These are phyloP conservation scores for Murraya paniculata DNA, from an alignment of 345 rosid genomes.

Conservation along the genomic window DNA sequence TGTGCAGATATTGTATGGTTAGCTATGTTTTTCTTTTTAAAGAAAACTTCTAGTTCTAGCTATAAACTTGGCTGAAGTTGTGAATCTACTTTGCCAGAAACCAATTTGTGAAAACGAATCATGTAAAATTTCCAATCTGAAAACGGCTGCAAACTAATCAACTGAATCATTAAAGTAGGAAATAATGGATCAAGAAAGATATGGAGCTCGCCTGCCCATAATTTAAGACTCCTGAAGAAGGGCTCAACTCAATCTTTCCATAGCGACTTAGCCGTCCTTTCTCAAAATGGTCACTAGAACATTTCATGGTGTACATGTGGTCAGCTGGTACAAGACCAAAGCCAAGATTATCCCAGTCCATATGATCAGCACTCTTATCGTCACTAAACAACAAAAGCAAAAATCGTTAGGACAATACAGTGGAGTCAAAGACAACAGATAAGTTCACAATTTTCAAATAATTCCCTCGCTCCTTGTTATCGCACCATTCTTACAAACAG, in stretches of 20 bases:
- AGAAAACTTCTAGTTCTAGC: neutral
- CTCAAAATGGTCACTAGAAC: constrained; percentile 42
- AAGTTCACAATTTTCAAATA: no score
- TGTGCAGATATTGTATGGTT: constrained; percentile 5
- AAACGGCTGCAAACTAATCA: neutral
- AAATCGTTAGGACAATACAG: neutral
- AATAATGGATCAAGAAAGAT: neutral
- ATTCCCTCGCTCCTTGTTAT: no score
- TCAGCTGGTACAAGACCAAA: constrained; percentile 64
- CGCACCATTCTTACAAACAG: no score
- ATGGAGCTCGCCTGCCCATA: constrained; percentile 75
- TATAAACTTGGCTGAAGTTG: neutral
- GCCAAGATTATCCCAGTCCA: constrained; percentile 87
- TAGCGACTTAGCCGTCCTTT: constrained; percentile 50
- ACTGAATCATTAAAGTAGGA: no score
- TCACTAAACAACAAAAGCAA: constrained; percentile 7
- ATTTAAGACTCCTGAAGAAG: constrained; percentile 77
- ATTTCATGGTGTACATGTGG: constrained; percentile 71
- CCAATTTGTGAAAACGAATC: neutral
- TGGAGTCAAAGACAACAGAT: neutral
- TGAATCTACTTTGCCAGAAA: neutral
- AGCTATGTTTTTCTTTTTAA: neutral
- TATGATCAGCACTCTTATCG: constrained; percentile 52
- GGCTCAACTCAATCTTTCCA: constrained; percentile 66
- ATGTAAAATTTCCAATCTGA: neutral